Evolutionary conservation across 306 rosid genomes (phyloP).

Genomic region (Coriaria nepalensis): DNA sequence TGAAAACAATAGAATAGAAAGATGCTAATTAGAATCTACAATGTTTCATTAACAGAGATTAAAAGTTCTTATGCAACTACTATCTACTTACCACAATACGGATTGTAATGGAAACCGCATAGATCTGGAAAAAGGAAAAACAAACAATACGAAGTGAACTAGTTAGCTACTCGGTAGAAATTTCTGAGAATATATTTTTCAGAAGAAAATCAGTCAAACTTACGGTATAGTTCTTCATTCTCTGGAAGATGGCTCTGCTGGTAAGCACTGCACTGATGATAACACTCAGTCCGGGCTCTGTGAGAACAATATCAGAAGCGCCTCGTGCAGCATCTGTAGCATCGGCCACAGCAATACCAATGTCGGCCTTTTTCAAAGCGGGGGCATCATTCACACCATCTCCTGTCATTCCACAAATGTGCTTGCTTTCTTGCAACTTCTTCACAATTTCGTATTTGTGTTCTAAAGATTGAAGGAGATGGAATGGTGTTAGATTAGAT

Average conservation of each 20-base stretch:
- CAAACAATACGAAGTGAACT: background rate
- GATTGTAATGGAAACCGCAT: constrained; percentile 95
- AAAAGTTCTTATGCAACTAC: background rate
- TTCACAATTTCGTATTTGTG: constrained; percentile 94
- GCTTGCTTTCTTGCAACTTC: constrained; percentile 93
- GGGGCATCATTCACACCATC: constrained; percentile 99
- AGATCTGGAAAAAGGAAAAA: constrained; percentile 44
- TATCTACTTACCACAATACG: constrained; percentile 80
- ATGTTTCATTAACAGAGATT: no score
- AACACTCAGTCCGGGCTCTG: constrained; percentile 98
- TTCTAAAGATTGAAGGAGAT: constrained; percentile 26
- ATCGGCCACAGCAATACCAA: constrained; percentile 98
- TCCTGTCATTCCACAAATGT: constrained; percentile 98
- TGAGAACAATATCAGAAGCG: constrained; percentile 94
- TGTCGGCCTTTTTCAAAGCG: constrained; percentile 94
- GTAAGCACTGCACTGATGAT: constrained; percentile 95
- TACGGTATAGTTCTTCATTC: constrained; percentile 98
- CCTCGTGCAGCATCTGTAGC: constrained; percentile 99
- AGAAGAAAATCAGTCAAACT: constrained; percentile 17
- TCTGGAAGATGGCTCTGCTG: constrained; percentile 90
- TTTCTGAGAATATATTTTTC: background rate
- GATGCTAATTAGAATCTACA: background rate
- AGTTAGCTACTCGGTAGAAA: background rate
- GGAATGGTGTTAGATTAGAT: constrained; percentile 5
- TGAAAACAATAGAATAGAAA: constrained; percentile 16